Evolutionary conservation across 2,329 filamentous ascomycete species (phyloP).

Genomic region (Cytospora chrysosperma): DNA sequence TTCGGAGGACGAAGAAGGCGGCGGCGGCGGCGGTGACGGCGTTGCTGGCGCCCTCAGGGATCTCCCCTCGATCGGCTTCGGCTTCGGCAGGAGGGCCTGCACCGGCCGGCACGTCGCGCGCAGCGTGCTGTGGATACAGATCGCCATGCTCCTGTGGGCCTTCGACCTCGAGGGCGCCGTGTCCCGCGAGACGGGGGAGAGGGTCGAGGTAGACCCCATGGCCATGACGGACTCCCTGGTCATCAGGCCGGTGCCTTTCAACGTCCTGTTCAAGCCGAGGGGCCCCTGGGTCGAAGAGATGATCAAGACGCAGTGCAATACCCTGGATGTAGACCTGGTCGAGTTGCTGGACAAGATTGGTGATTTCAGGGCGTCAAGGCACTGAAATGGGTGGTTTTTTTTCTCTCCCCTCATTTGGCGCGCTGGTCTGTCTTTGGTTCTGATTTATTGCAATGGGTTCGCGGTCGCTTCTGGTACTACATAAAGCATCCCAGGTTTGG

Average conservation of each 20-base stretch:
- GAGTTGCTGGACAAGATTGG: constrained; percentile 12
- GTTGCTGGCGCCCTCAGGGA: not conserved
- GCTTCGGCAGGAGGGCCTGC: constrained; percentile 19
- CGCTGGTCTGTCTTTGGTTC: too few relatives aligned
- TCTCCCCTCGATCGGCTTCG: constrained; percentile 16
- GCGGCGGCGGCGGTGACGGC: too few relatives aligned
- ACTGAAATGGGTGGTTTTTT: not conserved
- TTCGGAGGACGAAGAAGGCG: too few relatives aligned
- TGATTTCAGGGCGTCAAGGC: not conserved
- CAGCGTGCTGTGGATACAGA: constrained; percentile 15
- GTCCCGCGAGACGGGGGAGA: not conserved
- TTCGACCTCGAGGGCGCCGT: constrained; percentile 18
- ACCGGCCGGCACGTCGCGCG: constrained; percentile 21
- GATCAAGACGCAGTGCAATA: not conserved
- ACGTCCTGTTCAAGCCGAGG: constrained; percentile 7
- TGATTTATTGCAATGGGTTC: not conserved
- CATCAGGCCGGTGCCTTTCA: constrained; percentile 12
- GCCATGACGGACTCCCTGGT: constrained; percentile 13
- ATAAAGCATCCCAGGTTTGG: not conserved
- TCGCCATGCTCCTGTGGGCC: constrained; percentile 19
- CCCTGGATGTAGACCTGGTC: not conserved
- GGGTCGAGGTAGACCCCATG: constrained; percentile 7
- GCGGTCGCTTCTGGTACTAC: not conserved
- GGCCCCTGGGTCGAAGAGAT: constrained; percentile 12
- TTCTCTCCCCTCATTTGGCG: too few relatives aligned